phyloP scores from a whole-genome alignment of 192 early-diverging fungal genomes.

The Paraglomus occultum region DNA sequence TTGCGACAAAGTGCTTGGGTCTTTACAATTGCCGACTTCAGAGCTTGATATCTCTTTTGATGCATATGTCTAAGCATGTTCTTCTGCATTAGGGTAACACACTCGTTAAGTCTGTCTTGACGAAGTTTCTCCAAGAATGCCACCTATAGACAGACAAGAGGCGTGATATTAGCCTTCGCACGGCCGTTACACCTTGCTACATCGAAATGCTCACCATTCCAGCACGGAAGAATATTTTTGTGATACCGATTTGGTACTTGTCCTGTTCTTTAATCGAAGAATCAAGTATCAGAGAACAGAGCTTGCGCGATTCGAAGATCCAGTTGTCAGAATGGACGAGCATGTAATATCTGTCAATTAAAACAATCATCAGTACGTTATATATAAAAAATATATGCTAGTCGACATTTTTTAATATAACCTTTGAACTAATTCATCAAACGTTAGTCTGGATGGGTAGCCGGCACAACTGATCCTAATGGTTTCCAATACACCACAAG shows the following conservation, averaged over 20 bases:
- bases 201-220: conserved; percentile 67
- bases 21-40: conserved; percentile 58
- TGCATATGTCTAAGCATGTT: conserved; percentile 73
- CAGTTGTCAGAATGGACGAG: conserved; percentile 54
- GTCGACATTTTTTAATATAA: conserved; percentile 38
- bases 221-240: conserved; percentile 99
- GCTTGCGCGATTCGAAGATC: conserved; percentile 55
- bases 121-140: conserved; percentile 89
- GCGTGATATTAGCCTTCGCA: background rate
- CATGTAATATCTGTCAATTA: conserved; percentile 47
- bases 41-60: conserved; percentile 54
- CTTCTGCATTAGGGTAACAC: conserved; percentile 87
- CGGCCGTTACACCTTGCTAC: background rate
- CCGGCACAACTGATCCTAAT: conserved; percentile 98
- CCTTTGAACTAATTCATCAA: conserved; percentile 90
- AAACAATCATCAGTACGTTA: conserved; percentile 31
- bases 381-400: conserved; percentile 48
- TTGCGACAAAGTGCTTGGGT: conserved; percentile 71
- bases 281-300: conserved; percentile 61
- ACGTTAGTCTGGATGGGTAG: conserved; percentile 88
- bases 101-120: conserved; percentile 74
- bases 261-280: conserved; percentile 74
- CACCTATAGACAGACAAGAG: conserved; percentile 35
- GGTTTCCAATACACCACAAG: conserved; percentile 99
- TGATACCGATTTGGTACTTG: conserved; percentile 90